Evolutionary conservation across 23 red algal species (phyloP).

Genomic region (Pyropia haitanensis): DNA sequence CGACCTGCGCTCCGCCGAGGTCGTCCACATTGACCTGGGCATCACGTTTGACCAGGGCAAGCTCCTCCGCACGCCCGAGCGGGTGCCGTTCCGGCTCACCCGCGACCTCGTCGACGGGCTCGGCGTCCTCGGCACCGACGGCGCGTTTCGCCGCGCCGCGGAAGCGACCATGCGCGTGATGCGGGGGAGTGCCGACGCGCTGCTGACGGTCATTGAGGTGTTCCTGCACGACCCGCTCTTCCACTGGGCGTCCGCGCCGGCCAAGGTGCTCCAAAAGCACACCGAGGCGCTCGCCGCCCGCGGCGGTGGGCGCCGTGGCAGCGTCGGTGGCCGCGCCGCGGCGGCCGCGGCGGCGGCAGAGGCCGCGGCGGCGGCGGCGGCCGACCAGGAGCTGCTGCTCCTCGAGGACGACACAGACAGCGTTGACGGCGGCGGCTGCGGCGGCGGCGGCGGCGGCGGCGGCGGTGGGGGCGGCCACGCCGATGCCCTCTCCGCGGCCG

Average conservation of each 20-base stretch:
- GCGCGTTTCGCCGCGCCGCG: conserved; percentile 66
- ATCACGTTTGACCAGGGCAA: conserved; percentile 87
- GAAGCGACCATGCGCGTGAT: conserved; percentile 75
- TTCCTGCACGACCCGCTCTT: conserved; percentile 98
- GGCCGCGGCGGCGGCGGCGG: no score
- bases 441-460: no score
- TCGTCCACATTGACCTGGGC: conserved; percentile 97
- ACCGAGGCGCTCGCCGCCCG: no score
- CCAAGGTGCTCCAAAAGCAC: conserved; percentile 34
- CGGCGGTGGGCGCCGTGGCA: no score
- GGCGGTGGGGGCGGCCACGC: no score
- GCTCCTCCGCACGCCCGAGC: conserved; percentile 68
- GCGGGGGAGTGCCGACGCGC: conserved; percentile 59
- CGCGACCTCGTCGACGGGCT: conserved; percentile 88
- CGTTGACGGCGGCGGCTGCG: no score
- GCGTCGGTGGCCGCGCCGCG: no score
- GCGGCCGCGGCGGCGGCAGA: no score
- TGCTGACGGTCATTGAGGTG: conserved; percentile 76
- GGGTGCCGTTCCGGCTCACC: conserved; percentile 92
- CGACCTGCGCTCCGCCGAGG: conserved; percentile 55
- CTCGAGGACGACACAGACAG: no score
- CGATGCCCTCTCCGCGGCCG: no score
- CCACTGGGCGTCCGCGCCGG: conserved; percentile 50
- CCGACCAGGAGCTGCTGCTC: no score
- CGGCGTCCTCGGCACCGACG: conserved; percentile 84